Conservation (phyloP, 2,329 filamentous ascomycete genomes). For the Fusarium continuum region DNA sequence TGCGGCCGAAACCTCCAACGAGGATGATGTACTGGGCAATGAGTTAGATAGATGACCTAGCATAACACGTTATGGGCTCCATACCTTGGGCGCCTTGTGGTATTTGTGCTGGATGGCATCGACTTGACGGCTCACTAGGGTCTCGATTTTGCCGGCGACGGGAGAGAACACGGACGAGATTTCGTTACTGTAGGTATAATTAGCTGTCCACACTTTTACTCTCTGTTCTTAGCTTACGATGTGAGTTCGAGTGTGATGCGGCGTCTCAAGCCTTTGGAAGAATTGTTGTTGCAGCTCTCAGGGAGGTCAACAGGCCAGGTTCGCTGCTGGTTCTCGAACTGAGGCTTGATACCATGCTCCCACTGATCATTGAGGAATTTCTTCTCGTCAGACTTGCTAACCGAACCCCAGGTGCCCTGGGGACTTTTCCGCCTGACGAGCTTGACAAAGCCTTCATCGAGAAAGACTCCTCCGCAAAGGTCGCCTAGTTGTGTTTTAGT, state of each 20-base stretch:
- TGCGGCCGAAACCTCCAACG: constrained; percentile 52
- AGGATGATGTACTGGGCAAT: constrained; percentile 49
- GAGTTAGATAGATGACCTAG: background rate
- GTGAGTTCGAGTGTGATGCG: constrained; percentile 6
- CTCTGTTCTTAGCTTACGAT: background rate
- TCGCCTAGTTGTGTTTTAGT: constrained; percentile 38
- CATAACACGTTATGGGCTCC: background rate
- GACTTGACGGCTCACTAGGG: constrained; percentile 44
- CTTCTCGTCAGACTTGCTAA: background rate
- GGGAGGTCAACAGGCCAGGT: constrained; percentile 37
- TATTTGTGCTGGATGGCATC: constrained; percentile 28
- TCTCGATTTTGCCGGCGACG: constrained; percentile 24
- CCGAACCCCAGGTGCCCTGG: background rate
- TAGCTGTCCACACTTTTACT: accelerated
- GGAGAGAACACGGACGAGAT: constrained; percentile 41
- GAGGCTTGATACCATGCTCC: constrained; percentile 47
- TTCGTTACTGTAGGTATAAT: constrained; percentile 21
- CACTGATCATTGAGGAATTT: constrained; percentile 42
- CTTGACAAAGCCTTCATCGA: constrained; percentile 50
- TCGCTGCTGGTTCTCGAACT: constrained; percentile 32
- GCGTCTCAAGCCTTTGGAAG: background rate
- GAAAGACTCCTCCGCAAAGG: constrained; percentile 53
- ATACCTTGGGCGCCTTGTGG: constrained; percentile 41
- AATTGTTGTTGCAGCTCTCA: background rate
- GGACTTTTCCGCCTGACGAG: constrained; percentile 43